Percentiles rank a stretch among this genome's conserved stretches.
Evolutionary conservation across 495 filamentous ascomycete genomes (phyloP).

Genomic region (Opeltia flavorubescens): DNA sequence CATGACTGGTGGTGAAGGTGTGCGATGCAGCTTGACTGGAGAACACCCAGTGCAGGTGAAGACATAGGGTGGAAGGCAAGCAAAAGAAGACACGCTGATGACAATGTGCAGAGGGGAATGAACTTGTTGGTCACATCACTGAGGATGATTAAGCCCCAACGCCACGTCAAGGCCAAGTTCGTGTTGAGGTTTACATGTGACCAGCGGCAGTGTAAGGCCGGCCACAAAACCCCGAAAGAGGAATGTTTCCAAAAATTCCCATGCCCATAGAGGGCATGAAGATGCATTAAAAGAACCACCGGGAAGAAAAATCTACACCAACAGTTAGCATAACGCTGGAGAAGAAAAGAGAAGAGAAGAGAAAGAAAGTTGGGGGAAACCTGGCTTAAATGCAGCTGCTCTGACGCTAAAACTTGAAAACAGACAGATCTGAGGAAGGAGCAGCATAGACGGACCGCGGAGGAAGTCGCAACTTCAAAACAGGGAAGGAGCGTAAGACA

Average conservation of each 20-base stretch:
- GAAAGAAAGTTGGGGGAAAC: neutral
- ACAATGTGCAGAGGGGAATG: too few species aligned
- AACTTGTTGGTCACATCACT: neutral
- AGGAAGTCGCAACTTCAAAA: too few species aligned
- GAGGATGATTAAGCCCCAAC: neutral
- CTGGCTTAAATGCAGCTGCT: neutral
- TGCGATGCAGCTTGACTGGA: too few species aligned
- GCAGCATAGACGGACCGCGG: too few species aligned
- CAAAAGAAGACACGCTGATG: too few species aligned
- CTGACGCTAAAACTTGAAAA: neutral
- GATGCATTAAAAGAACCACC: neutral
- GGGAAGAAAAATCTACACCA: neutral
- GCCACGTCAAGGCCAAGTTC: neutral
- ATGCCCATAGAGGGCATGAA: neutral
- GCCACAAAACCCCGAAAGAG: neutral
- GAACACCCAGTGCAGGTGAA: too few species aligned
- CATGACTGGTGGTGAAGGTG: too few species aligned
- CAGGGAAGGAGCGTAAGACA: too few species aligned
- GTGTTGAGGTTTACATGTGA: neutral
- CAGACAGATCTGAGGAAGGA: too few species aligned
- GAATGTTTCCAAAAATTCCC: neutral
- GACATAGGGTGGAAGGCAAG: too few species aligned
- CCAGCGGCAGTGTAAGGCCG: neutral
- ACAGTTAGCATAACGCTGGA: neutral
- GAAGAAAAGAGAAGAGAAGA: neutral